Conservation (phyloP, 371 early-diverging fungal species). For the Mortierella sp. region DNA sequence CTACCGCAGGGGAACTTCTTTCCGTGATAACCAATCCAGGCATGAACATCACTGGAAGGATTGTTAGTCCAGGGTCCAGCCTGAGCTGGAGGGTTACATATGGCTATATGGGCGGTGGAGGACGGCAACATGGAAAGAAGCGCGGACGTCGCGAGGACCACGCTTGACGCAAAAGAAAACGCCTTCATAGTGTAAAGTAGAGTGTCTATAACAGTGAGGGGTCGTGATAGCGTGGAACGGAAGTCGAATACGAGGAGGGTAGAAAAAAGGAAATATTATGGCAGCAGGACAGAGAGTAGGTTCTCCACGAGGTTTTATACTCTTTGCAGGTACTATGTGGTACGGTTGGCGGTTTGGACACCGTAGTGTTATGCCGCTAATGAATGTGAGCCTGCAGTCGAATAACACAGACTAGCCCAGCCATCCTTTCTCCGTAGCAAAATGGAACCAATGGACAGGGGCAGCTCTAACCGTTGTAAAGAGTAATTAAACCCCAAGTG, state of each 20-base stretch:
- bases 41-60: slow-evolving; percentile 18
- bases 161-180: slow-evolving; percentile 18
- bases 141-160: slow-evolving; percentile 13
- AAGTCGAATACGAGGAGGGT: background rate
- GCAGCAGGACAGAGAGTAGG: background rate
- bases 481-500: no score
- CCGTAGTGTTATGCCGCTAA: no score
- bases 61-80: slow-evolving; percentile 35
- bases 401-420: no score
- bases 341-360: no score
- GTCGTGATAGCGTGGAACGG: background rate
- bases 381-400: no score
- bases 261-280: background rate
- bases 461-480: no score
- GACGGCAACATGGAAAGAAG: slow-evolving; percentile 17
- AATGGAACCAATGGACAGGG: slow-evolving; percentile 1
- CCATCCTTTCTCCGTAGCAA: background rate
- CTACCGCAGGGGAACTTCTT: slow-evolving; percentile 40
- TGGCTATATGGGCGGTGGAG: slow-evolving; percentile 27
- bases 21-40: slow-evolving; percentile 37
- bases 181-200: slow-evolving; percentile 12
- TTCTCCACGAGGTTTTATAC: background rate
- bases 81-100: slow-evolving; percentile 31
- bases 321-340: no score
- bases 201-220: background rate